A percentile compares a stretch with the other conserved stretches of the same genome.
phyloP scores from a whole-genome alignment of 805 yeast species.

The Kuraishia capsulata region DNA sequence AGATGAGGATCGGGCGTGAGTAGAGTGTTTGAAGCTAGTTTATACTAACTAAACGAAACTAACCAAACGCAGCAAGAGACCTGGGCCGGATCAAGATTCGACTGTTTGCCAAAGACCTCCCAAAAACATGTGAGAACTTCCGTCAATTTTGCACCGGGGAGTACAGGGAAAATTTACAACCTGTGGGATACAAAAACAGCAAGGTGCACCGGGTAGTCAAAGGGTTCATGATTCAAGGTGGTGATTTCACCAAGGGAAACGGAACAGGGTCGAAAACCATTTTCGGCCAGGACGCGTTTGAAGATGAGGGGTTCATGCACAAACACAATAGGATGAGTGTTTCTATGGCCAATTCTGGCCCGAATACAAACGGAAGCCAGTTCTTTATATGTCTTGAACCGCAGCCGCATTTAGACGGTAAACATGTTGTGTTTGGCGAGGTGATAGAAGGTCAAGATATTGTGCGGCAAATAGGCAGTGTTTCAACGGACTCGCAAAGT shows the following conservation, averaged over 20 bases:
- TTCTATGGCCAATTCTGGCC: conserved; percentile 34
- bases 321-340: conserved; percentile 21
- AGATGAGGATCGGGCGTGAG: conserved; percentile 20
- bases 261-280: conserved; percentile 35
- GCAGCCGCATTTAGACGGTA: conserved; percentile 30
- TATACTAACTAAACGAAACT: too few relatives aligned
- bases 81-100: conserved; percentile 37
- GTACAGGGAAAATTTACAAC: conserved; percentile 23
- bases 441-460: conserved; percentile 33
- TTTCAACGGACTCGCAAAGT: conserved; percentile 19
- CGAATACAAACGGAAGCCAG: conserved; percentile 37
- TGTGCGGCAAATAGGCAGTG: conserved; percentile 15
- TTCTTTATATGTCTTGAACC: conserved; percentile 29
- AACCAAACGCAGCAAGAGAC: conserved; percentile 10
- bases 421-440: conserved; percentile 40
- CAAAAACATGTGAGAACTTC: conserved; percentile 40
- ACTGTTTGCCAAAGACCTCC: conserved; percentile 29
- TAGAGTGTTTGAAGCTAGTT: too few relatives aligned
- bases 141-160: conserved; percentile 47
- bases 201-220: conserved; percentile 31
- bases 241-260: conserved; percentile 34
- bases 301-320: conserved; percentile 32
- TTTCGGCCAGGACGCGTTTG: conserved; percentile 29
- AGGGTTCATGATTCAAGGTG: conserved; percentile 36
- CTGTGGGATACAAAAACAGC: conserved; percentile 33